phyloP scores from a whole-genome alignment of 78 protist species.

The Dictyostelium brefeldianum region DNA sequence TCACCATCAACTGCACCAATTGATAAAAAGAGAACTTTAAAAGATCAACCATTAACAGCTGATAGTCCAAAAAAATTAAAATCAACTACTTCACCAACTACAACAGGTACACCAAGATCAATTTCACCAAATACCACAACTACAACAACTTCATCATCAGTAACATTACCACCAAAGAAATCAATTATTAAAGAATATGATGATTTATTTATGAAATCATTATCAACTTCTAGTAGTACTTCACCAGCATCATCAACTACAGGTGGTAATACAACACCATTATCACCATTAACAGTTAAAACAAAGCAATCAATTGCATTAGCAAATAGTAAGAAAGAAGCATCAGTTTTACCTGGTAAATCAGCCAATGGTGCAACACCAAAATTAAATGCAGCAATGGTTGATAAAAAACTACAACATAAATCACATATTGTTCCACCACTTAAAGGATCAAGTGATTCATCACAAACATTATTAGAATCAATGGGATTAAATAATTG shows the following conservation, averaged over 20 bases:
- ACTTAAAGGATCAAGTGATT: not conserved
- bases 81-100: not conserved
- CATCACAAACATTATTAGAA: constrained; percentile 38
- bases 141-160: not conserved
- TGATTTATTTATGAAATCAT: not conserved
- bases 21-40: constrained; percentile 32
- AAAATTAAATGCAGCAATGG: constrained; percentile 27
- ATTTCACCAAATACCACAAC: not conserved
- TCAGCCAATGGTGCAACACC: constrained; percentile 11
- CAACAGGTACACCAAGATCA: not conserved
- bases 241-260: constrained; percentile 4
- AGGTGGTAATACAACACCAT: not conserved
- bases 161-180: not conserved
- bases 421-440: not conserved
- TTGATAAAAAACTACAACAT: constrained; percentile 3
- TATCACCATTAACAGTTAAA: constrained; percentile 5
- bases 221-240: not conserved
- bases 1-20: not conserved
- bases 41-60: not conserved
- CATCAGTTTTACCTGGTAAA: not conserved
- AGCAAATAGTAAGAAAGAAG: not conserved
- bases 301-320: not conserved
- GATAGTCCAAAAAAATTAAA: constrained; percentile 6
- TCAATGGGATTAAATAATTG: constrained; percentile 3
- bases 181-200: constrained; percentile 31